A percentile compares a stretch with the other conserved stretches of the same genome.
Conservation (phyloP, 2,329 filamentous ascomycete species). For the Aspergillus udagawae region DNA sequence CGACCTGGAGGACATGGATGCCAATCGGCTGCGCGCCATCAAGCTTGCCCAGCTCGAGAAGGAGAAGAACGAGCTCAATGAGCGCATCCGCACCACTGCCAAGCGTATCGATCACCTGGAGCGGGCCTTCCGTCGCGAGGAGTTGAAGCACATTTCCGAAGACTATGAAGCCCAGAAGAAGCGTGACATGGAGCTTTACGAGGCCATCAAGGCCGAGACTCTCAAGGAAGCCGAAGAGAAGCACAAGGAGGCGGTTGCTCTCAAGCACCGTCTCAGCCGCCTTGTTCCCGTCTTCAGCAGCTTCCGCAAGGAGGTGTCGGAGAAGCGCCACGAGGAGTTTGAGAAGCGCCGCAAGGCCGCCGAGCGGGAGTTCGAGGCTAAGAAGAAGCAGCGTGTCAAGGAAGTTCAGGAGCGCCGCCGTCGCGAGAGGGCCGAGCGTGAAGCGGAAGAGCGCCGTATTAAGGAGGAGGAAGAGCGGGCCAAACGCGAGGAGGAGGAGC, state of each 20-base stretch:
- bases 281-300: constrained; percentile 79
- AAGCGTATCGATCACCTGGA: constrained; percentile 97
- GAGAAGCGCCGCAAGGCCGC: constrained; percentile 89
- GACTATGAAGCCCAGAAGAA: constrained; percentile 84
- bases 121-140: constrained; percentile 93
- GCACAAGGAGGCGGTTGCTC: constrained; percentile 85
- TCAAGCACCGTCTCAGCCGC: constrained; percentile 87
- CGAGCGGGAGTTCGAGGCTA: constrained; percentile 87
- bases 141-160: constrained; percentile 80
- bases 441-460: constrained; percentile 74
- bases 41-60: constrained; percentile 95
- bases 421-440: constrained; percentile 76
- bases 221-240: constrained; percentile 77
- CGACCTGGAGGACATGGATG: constrained; percentile 81
- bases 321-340: constrained; percentile 89
- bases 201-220: constrained; percentile 71
- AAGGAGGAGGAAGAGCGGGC: constrained; percentile 83
- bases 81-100: constrained; percentile 83
- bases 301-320: constrained; percentile 77
- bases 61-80: constrained; percentile 94
- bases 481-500: constrained; percentile 80
- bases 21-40: constrained; percentile 83
- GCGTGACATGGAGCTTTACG: constrained; percentile 73
- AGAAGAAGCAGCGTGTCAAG: constrained; percentile 82
- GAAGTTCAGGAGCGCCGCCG: constrained; percentile 79